Evolutionary conservation across 306 rosid species (phyloP).

Genomic region (Casuarina glauca): DNA sequence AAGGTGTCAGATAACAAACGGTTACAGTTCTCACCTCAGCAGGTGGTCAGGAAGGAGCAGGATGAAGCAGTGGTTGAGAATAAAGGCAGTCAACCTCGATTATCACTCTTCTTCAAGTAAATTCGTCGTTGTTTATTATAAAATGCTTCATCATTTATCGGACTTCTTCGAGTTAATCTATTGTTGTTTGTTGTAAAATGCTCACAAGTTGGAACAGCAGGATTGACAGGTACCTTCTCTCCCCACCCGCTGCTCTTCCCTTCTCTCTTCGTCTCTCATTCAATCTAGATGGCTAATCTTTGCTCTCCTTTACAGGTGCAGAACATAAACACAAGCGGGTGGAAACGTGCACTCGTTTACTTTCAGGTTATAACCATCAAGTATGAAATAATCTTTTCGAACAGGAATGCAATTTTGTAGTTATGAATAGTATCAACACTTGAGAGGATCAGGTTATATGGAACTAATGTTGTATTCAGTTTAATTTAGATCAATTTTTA

Average conservation of each 20-base stretch:
- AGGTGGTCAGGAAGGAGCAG: conserved; percentile 25
- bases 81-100: conserved; percentile 20
- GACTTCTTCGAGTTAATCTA: conserved; percentile 45
- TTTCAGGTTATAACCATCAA: background rate
- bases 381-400: background rate
- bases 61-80: conserved; percentile 11
- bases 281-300: background rate
- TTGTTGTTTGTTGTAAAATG: background rate
- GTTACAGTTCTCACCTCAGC: background rate
- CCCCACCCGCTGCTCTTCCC: no score
- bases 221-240: background rate
- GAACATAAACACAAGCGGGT: background rate
- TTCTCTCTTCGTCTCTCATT: background rate
- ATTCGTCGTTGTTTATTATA: conserved; percentile 2
- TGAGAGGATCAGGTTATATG: background rate
- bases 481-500: background rate
- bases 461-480: background rate
- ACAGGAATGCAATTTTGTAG: background rate
- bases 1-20: conserved; percentile 19
- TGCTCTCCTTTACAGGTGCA: background rate
- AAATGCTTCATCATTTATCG: conserved; percentile 26
- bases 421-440: background rate
- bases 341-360: background rate
- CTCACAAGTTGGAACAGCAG: background rate
- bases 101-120: conserved; percentile 60